Percentiles rank a stretch among this genome's conserved stretches.
Evolutionary conservation across 1,139 yeast genomes (phyloP).

Genomic region (Hemisphaericaspora subhashii): DNA sequence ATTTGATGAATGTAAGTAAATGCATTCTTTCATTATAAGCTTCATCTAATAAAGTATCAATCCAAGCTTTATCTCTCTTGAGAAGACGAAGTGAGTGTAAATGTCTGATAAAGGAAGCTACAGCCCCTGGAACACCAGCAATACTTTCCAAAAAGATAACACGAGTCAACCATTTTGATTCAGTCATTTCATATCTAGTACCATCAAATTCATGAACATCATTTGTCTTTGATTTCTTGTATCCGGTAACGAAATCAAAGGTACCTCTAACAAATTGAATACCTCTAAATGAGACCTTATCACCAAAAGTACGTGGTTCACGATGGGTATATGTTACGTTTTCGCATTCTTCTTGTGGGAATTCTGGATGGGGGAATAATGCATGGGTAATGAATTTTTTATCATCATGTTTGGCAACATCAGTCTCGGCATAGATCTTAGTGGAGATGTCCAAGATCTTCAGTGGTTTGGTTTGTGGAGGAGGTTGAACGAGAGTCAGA

Average conservation of each 20-base stretch:
- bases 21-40: slow-evolving; percentile 84
- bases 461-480: neutral
- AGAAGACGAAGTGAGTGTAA: slow-evolving; percentile 60
- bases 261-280: slow-evolving; percentile 45
- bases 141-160: slow-evolving; percentile 67
- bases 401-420: slow-evolving; percentile 28
- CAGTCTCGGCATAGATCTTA: slow-evolving; percentile 24
- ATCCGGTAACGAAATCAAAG: slow-evolving; percentile 69
- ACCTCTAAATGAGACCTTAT: slow-evolving; percentile 51
- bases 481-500: neutral
- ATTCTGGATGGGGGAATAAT: slow-evolving; percentile 58
- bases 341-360: slow-evolving; percentile 47
- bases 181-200: slow-evolving; percentile 57
- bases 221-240: slow-evolving; percentile 48
- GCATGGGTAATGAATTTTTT: slow-evolving; percentile 41
- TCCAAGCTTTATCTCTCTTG: slow-evolving; percentile 73
- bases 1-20: slow-evolving; percentile 63
- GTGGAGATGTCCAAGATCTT: slow-evolving; percentile 29
- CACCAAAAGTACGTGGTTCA: slow-evolving; percentile 47
- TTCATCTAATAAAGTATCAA: slow-evolving; percentile 71
- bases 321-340: slow-evolving; percentile 53
- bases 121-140: slow-evolving; percentile 82
- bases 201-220: slow-evolving; percentile 40
- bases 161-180: slow-evolving; percentile 67
- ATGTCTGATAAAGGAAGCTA: slow-evolving; percentile 69